Percentiles rank a stretch among this genome's conserved stretches.
These are phyloP conservation scores for Monilinia fructicola DNA, from an alignment of 2,329 filamentous ascomycete species.

Conservation along the genomic window DNA sequence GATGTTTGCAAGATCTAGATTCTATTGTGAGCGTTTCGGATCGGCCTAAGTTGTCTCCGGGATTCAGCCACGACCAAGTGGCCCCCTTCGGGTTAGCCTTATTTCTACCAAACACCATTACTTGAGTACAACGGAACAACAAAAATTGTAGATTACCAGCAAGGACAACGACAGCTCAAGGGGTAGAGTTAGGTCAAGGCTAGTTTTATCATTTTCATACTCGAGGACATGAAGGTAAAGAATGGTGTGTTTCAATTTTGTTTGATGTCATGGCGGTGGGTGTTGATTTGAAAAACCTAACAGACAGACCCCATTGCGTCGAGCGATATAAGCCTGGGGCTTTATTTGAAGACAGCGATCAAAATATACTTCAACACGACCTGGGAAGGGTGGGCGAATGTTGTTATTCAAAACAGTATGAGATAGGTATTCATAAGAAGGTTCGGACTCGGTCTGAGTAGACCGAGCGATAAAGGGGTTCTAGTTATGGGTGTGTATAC, in stretches of 20 bases:
- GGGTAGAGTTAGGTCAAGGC: no score
- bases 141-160: no score
- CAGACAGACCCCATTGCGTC: rapidly evolving
- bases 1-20: neutral
- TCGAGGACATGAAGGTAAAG: no score
- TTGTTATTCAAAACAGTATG: neutral
- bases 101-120: no score
- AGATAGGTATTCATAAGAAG: neutral
- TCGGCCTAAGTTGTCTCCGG: neutral
- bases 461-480: neutral
- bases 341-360: neutral
- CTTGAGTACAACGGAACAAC: no score
- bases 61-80: neutral
- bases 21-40: neutral
- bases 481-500: no score
- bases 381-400: neutral
- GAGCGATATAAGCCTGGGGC: neutral
- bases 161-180: no score
- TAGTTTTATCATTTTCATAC: no score
- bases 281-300: no score
- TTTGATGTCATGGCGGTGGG: no score
- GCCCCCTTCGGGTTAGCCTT: no score
- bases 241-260: no score
- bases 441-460: neutral
- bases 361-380: rapidly evolving